These are phyloP conservation scores for Paramecium tetraurelia DNA, from an alignment of 73 alveolate genomes.

Conservation along the genomic window DNA sequence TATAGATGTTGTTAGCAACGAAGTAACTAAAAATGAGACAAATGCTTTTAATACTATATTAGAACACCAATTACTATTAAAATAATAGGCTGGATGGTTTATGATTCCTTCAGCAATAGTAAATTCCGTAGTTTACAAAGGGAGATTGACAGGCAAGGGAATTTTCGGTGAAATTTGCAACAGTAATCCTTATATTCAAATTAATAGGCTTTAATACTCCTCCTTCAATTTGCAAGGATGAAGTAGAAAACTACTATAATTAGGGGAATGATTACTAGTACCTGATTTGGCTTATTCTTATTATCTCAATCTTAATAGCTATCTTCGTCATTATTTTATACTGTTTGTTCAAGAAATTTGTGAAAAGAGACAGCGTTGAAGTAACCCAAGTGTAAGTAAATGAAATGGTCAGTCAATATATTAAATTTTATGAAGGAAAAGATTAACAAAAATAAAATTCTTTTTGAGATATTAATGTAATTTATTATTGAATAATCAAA, in stretches of 20 bases:
- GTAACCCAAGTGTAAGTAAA: neutral
- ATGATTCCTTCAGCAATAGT: neutral
- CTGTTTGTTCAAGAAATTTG: neutral
- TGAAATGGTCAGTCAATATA: neutral
- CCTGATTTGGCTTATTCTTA: neutral
- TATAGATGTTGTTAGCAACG: neutral
- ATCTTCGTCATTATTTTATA: neutral
- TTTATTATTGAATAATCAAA: neutral
- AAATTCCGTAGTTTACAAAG: neutral
- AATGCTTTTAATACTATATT: neutral
- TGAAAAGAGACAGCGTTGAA: neutral
- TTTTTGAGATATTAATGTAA: neutral
- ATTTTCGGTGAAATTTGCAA: conserved; percentile 34
- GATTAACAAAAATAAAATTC: neutral
- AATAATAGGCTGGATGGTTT: neutral
- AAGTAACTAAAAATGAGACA: neutral
- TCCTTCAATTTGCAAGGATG: neutral
- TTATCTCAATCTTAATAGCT: neutral
- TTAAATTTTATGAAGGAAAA: neutral
- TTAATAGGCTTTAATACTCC: neutral
- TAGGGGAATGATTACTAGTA: neutral
- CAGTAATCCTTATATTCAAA: neutral
- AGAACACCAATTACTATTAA: neutral
- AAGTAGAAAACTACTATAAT: neutral
- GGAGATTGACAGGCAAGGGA: neutral